These are phyloP conservation scores for Xylaria sp. DNA, from an alignment of 2,329 filamentous ascomycete species.

Conservation along the genomic window DNA sequence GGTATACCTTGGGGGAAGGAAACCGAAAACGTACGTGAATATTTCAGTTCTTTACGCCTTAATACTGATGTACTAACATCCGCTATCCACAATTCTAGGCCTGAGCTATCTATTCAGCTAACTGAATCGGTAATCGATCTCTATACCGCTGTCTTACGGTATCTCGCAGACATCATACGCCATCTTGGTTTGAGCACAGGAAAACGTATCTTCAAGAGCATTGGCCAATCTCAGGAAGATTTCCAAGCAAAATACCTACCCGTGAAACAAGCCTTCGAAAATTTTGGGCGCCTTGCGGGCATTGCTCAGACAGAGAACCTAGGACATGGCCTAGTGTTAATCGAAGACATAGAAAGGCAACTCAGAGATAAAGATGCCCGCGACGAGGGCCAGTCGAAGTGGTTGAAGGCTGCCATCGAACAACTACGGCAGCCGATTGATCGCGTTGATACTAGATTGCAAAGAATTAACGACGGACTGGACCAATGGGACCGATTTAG, in stretches of 20 bases:
- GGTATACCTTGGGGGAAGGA: neutral
- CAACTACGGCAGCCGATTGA: neutral
- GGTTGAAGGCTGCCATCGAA: neutral
- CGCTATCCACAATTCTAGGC: neutral
- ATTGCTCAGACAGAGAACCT: neutral
- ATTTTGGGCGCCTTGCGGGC: neutral
- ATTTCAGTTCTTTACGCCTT: neutral
- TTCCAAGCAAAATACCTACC: neutral
- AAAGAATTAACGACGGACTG: neutral
- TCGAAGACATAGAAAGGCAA: neutral
- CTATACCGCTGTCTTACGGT: constrained; percentile 2
- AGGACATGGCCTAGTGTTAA: neutral
- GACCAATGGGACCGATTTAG: neutral
- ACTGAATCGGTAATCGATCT: neutral
- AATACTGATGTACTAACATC: neutral
- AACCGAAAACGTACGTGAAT: neutral
- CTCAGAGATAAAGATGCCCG: neutral
- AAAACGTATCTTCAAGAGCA: neutral
- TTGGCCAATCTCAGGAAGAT: neutral
- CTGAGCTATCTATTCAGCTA: neutral
- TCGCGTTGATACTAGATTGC: neutral
- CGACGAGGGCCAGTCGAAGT: neutral
- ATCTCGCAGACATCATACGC: neutral
- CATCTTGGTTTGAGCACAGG: neutral
- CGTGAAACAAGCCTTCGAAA: neutral